These are phyloP conservation scores for Fomitopsis pinicola DNA, from an alignment of 1,284 basidiomycete species.

Conservation along the genomic window DNA sequence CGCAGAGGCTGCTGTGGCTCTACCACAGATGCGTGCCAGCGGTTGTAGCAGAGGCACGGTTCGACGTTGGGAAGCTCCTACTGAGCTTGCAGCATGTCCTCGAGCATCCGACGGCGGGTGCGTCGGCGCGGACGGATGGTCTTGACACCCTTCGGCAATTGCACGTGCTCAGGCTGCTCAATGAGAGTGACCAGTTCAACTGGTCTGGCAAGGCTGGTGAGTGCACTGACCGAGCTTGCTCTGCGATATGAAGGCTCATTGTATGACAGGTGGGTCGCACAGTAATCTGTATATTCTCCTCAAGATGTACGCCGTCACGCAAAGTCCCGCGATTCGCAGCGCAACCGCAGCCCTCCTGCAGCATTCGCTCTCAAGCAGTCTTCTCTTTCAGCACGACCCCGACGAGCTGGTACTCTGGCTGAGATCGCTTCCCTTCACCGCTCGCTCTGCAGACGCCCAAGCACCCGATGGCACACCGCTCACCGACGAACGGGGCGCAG, in stretches of 20 bases:
- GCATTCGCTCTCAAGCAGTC: constrained; percentile 60
- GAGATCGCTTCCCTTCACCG: constrained; percentile 44
- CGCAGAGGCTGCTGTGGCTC: constrained; percentile 78
- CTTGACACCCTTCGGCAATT: constrained; percentile 67
- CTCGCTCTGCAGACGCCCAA: constrained; percentile 31
- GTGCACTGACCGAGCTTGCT: not conserved
- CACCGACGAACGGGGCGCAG: constrained; percentile 53
- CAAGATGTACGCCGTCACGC: constrained; percentile 51
- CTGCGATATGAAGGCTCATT: constrained; percentile 1
- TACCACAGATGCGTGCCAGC: constrained; percentile 78
- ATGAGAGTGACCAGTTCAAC: constrained; percentile 70
- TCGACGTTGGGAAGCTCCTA: constrained; percentile 83
- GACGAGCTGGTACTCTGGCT: constrained; percentile 80
- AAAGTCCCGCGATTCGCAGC: constrained; percentile 46
- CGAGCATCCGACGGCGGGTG: not conserved
- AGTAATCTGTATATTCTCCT: constrained; percentile 69
- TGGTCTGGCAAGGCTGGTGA: constrained; percentile 74
- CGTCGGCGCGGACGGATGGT: constrained; percentile 24
- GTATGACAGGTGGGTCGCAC: constrained; percentile 33
- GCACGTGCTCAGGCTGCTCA: constrained; percentile 73
- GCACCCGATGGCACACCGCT: constrained; percentile 50
- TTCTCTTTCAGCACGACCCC: constrained; percentile 80
- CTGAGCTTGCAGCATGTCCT: constrained; percentile 39
- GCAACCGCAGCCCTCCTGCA: constrained; percentile 57
- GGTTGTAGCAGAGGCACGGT: constrained; percentile 73